These are phyloP conservation scores for Parascedosporium putredinis DNA, from an alignment of 2,329 filamentous ascomycete species.

Conservation along the genomic window DNA sequence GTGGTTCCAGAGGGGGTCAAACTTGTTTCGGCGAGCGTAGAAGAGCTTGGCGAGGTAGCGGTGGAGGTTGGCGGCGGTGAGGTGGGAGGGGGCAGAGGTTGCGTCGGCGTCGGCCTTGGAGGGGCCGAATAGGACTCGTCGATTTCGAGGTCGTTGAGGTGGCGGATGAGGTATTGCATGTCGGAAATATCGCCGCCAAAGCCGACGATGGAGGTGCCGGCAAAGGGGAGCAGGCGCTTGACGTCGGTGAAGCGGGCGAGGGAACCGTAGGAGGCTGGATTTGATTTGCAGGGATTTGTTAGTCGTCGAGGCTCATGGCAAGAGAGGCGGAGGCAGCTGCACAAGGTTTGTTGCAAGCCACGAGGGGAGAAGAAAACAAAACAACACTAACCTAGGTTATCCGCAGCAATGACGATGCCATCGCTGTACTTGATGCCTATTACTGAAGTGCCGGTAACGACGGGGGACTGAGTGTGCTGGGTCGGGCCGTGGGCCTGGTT, in stretches of 20 bases:
- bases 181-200: slow-evolving; percentile 96
- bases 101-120: slow-evolving; percentile 30
- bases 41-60: slow-evolving; percentile 93
- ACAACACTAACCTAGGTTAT: slow-evolving; percentile 85
- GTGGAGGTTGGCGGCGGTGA: slow-evolving; percentile 91
- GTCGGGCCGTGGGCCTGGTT: slow-evolving; percentile 59
- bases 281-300: too few species aligned
- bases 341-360: neutral
- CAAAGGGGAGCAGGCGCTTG: slow-evolving; percentile 86
- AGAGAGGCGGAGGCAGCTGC: too few species aligned
- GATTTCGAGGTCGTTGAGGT: slow-evolving; percentile 78
- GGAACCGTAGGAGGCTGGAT: slow-evolving; percentile 92
- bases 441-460: slow-evolving; percentile 94
- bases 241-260: slow-evolving; percentile 94
- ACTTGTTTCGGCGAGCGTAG: slow-evolving; percentile 88
- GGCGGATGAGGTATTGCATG: slow-evolving; percentile 96
- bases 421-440: slow-evolving; percentile 92
- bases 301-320: too few species aligned
- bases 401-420: slow-evolving; percentile 90
- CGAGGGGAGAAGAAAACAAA: neutral
- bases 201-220: slow-evolving; percentile 72
- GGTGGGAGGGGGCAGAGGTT: slow-evolving; percentile 28
- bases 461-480: slow-evolving; percentile 81
- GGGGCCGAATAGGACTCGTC: slow-evolving; percentile 68
- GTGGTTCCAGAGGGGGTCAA: slow-evolving; percentile 97